A percentile compares a stretch with the other conserved stretches of the same genome.
phyloP scores from a whole-genome alignment of 2,329 filamentous ascomycete species.

The Penicillium sp. region DNA sequence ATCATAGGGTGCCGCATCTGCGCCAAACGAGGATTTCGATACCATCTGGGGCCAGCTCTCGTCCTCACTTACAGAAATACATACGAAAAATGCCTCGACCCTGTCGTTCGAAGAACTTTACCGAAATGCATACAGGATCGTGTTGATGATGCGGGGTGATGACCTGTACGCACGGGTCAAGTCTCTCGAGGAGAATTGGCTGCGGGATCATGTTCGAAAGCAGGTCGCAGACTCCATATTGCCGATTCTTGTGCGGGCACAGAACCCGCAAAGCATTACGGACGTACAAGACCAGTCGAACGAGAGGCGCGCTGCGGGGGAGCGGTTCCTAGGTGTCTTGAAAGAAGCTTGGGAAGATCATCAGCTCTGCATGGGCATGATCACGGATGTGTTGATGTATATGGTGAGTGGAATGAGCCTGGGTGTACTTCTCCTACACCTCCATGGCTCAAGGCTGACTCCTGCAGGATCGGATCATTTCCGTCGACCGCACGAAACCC shows the following conservation, averaged over 20 bases:
- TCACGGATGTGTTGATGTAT: conserved; percentile 95
- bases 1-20: conserved; percentile 55
- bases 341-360: conserved; percentile 85
- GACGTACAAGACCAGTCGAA: conserved; percentile 64
- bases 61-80: conserved; percentile 80
- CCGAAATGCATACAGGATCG: conserved; percentile 89
- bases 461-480: conserved; percentile 75
- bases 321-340: conserved; percentile 76
- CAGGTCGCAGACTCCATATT: conserved; percentile 72
- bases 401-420: conserved; percentile 59
- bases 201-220: conserved; percentile 71
- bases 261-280: conserved; percentile 44
- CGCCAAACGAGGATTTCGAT: conserved; percentile 76
- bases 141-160: conserved; percentile 82
- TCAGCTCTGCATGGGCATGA: conserved; percentile 92
- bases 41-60: conserved; percentile 76
- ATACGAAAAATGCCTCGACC: conserved; percentile 84
- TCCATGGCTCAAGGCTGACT: conserved; percentile 3
- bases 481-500: conserved; percentile 69
- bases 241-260: conserved; percentile 64
- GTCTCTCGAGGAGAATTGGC: conserved; percentile 79
- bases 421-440: background rate
- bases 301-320: conserved; percentile 77
- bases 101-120: conserved; percentile 97
- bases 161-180: conserved; percentile 79